Evolutionary conservation across 78 protist genomes (phyloP), one percentile per base, ranked within the genome.

Genomic region (Cyanophora paradoxa): DNA sequence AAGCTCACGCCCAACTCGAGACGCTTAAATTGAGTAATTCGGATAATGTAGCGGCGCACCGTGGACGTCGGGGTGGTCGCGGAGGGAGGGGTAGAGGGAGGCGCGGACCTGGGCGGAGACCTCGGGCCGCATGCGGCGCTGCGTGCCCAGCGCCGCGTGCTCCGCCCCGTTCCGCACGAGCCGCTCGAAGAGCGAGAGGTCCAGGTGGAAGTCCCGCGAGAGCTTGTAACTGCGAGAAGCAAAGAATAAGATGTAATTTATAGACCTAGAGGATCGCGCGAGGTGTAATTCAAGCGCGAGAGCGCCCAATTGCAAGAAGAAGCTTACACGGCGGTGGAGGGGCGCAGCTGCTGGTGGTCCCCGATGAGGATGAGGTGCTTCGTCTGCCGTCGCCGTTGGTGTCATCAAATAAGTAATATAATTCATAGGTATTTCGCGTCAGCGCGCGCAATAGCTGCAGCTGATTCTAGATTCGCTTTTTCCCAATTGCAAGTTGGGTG

Each of bases 301-400:
- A 14, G 52, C 52, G 10, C 14, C n/a, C n/a, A n/a, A n/a, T n/a
- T n/a, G n/a, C n/a, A n/a, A n/a, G n/a, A 46, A 46, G 10, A 46
- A 46, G 52, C 59, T 1, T 20, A 48, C n/a, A 14, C 7, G 61
- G 42, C 17, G n/a, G 46, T 37, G 17, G 56, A 10, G 6, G 95
- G 97, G 28, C 86, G 71, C 61, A 93, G 82, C 74, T 93, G 97
- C 65, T 74, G 36, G 74, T 93, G 92, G 72, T 93, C 97, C 22
- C 97, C 97, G 63, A 93, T 87, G 74, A 91, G 46, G 37, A 89
- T 56, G 20, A 93, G 59, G 56, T 85, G 94, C 22, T 79, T 42
- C 10, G 40, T 22, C 24, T 13, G 48, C 11, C 24, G 24, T 7
- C 7, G 48, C 24, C 48, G 48, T 11, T 7, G 48, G 48, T 7